Evolutionary conservation across 257 asterid species (phyloP).

Genomic region (Dorcoceras hygrometricum): DNA sequence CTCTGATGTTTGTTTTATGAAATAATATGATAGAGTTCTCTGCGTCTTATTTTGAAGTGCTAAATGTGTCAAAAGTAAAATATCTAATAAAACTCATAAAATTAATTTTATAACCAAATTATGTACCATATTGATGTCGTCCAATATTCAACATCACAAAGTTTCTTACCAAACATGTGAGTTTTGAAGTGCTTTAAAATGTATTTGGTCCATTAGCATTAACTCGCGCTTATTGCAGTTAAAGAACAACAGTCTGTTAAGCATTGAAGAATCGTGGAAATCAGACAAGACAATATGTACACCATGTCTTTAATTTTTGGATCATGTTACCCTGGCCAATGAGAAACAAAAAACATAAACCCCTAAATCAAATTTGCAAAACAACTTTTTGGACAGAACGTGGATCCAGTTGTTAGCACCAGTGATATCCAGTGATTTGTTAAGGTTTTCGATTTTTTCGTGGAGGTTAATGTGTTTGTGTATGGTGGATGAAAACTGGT

Average conservation of each 20-base stretch:
- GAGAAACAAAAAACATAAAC: too few species aligned
- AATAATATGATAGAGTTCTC: too few species aligned
- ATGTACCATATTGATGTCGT: neutral
- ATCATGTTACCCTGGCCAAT: neutral
- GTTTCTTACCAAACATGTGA: neutral
- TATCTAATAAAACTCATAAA: neutral
- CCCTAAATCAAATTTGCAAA: neutral
- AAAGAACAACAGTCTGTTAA: neutral
- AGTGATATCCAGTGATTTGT: constrained; percentile 1
- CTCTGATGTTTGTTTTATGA: constrained; percentile 4
- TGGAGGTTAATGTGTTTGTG: neutral
- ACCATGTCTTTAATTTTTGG: neutral
- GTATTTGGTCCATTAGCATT: neutral
- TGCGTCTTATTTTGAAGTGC: neutral
- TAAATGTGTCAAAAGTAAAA: neutral
- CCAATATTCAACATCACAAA: neutral
- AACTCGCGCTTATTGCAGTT: neutral
- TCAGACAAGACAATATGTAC: neutral
- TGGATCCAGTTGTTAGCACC: constrained; percentile 1
- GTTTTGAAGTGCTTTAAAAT: neutral
- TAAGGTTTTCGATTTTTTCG: neutral
- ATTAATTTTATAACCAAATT: neutral
- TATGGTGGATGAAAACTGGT: too few species aligned
- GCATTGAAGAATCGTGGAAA: neutral
- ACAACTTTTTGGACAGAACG: neutral